Conservation (phyloP, 1,139 yeast species). For the Tardiomyces depauwii region DNA sequence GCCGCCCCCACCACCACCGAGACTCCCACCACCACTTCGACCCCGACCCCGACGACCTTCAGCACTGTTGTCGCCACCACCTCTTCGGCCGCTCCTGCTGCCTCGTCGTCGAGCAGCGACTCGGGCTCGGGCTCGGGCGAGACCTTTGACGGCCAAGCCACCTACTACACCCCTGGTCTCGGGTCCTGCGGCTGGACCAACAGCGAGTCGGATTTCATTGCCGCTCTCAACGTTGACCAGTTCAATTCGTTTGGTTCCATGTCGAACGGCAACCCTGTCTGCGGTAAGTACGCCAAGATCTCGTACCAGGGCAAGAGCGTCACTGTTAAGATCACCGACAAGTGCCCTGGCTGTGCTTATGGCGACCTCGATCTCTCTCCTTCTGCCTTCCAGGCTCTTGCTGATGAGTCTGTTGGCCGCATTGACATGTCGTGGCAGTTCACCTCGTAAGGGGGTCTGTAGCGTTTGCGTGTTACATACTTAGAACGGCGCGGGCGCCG, state of each 20-base stretch:
- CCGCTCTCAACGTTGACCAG: slow-evolving; percentile 28
- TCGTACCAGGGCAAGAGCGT: slow-evolving; percentile 35
- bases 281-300: slow-evolving; percentile 39
- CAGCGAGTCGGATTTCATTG: slow-evolving; percentile 38
- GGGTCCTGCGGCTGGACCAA: slow-evolving; percentile 51
- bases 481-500: too few relatives aligned
- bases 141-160: slow-evolving; percentile 41
- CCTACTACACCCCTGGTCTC: slow-evolving; percentile 45
- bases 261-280: slow-evolving; percentile 34
- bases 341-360: slow-evolving; percentile 40
- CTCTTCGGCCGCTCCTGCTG: slow-evolving; percentile 10
- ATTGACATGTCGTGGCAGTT: slow-evolving; percentile 35
- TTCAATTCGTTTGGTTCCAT: slow-evolving; percentile 23
- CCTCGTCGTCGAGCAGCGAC: slow-evolving; percentile 10
- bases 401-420: slow-evolving; percentile 37
- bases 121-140: slow-evolving; percentile 20
- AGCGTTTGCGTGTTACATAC: too few relatives aligned
- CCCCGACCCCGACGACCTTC: slow-evolving; percentile 2
- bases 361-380: slow-evolving; percentile 44
- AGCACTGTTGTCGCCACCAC: slow-evolving; percentile 5
- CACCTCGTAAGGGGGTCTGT: not conserved
- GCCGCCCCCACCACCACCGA: slow-evolving; percentile 4
- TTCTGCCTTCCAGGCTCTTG: slow-evolving; percentile 38
- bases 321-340: slow-evolving; percentile 41
- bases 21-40: slow-evolving; percentile 2